These are phyloP conservation scores for Verticillium tricorpus DNA, from an alignment of 2,329 filamentous ascomycete genomes.

Conservation along the genomic window DNA sequence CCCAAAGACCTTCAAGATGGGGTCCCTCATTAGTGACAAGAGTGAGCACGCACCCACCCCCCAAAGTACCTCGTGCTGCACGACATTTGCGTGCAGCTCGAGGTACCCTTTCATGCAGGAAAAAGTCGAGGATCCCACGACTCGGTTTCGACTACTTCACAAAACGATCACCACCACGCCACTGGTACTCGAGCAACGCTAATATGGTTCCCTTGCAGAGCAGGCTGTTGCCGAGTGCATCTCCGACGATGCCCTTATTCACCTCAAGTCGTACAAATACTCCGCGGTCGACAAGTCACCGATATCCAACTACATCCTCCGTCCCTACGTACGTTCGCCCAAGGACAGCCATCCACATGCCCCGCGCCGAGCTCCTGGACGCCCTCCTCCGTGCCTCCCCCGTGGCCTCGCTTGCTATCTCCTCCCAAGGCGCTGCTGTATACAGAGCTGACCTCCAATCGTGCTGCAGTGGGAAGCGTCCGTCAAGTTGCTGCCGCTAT, in stretches of 20 bases:
- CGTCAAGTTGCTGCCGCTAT: conserved; percentile 86
- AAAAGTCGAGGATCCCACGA: neutral
- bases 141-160: neutral
- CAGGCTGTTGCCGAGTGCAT: conserved; percentile 66
- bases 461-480: conserved; percentile 84
- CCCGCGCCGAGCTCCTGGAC: neutral
- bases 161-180: neutral
- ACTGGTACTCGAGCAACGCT: conserved; percentile 1
- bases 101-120: conserved; percentile 2
- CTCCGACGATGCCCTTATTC: conserved; percentile 84
- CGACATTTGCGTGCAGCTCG: neutral
- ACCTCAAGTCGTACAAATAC: conserved; percentile 96
- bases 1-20: neutral
- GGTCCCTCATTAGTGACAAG: neutral
- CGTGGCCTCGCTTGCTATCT: conserved; percentile 8
- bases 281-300: conserved; percentile 94
- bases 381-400: neutral
- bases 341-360: conserved; percentile 5
- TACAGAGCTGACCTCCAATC: conserved; percentile 9
- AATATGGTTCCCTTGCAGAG: conserved; percentile 16
- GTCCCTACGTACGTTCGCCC: conserved; percentile 74
- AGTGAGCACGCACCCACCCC: neutral
- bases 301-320: conserved; percentile 88
- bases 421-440: conserved; percentile 3
- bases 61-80: neutral